Evolutionary conservation across 768 basidiomycete genomes (phyloP), one percentile per base, ranked within the genome.

Genomic region (Filobasidium wieringae): DNA sequence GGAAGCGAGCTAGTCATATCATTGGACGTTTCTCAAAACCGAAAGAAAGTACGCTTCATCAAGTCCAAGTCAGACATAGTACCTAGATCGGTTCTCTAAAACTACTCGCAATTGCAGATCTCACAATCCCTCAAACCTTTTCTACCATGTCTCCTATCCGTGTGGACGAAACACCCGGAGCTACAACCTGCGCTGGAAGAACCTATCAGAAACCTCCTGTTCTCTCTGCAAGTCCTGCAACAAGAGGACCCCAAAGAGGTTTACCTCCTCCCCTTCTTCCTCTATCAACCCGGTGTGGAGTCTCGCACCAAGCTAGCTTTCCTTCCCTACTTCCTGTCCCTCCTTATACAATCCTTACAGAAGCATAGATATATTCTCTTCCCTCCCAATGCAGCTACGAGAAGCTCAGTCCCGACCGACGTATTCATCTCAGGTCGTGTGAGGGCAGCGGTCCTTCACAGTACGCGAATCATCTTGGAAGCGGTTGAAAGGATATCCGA

Each of bases 401-500:
- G 62, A 33, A 51, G 63, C 0, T 57, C 63, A 34, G 31, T 64
- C 12, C 49, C 66, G 7, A 57, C 59, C 2, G 68, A 69, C 30
- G 62, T 67, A 4, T 65, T 66, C 34, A 55, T 67, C 14, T 50
- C 64, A 2, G 59, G 47, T n/a, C 63, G 62, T 45, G 65, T 66
- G 12, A 57, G 65, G 4, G 57, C 54, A n/a, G 60, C 61, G 11
- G 63, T 66, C 1, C 58, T 55, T 17, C 31, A 37, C 30, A 53
- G 57, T 22, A 34, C 61, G 15, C 41, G 15, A 45, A 34, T 30
- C 37, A 30, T 51, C 26, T 40, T 61, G 11, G 58, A 27, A 49
- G 29, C 36, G 29, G 7, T 63, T 30, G n/a, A 47, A 19, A 50
- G n/a, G 27, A 31, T 12, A 7, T 24, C 51, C 12, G 45, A 34